A percentile compares a stretch with the other conserved stretches of the same genome.
These are phyloP conservation scores for Colletotrichum caudatum DNA, from an alignment of 2,329 filamentous ascomycete species.

Conservation along the genomic window DNA sequence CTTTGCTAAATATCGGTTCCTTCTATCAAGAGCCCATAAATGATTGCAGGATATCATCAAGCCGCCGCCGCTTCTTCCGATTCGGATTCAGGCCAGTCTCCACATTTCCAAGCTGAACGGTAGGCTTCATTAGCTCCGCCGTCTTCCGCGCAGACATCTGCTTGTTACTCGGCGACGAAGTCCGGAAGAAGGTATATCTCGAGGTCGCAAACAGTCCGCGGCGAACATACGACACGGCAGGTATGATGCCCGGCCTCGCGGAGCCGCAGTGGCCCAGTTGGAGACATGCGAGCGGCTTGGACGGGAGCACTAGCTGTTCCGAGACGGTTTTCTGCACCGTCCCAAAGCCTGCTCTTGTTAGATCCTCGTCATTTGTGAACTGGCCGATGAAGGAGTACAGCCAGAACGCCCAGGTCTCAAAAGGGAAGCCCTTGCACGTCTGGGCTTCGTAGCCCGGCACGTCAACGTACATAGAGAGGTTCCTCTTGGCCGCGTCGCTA, in stretches of 20 bases:
- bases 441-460: constrained; percentile 48
- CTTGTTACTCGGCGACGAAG: constrained; percentile 42
- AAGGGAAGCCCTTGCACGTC: constrained; percentile 52
- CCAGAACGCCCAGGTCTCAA: constrained; percentile 58
- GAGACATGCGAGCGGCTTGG: constrained; percentile 53
- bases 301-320: constrained; percentile 54
- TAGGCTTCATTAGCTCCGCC: constrained; percentile 37
- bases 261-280: constrained; percentile 53
- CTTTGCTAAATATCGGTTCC: background rate
- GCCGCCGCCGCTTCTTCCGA: constrained; percentile 50
- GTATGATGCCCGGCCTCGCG: constrained; percentile 49
- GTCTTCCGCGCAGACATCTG: constrained; percentile 27
- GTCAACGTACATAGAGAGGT: constrained; percentile 48
- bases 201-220: constrained; percentile 51
- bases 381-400: constrained; percentile 56
- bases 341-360: constrained; percentile 44
- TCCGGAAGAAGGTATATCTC: constrained; percentile 50
- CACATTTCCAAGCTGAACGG: constrained; percentile 32
- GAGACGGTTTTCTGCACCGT: constrained; percentile 48
- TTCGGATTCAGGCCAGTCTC: constrained; percentile 44
- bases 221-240: constrained; percentile 52
- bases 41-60: constrained; percentile 52
- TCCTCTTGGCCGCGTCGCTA: constrained; percentile 49
- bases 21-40: constrained; percentile 28
- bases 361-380: constrained; percentile 51